A percentile compares a stretch with the other conserved stretches of the same genome.
Evolutionary conservation across 768 basidiomycete genomes (phyloP).

Genomic region (Rhodotorula graminis): DNA sequence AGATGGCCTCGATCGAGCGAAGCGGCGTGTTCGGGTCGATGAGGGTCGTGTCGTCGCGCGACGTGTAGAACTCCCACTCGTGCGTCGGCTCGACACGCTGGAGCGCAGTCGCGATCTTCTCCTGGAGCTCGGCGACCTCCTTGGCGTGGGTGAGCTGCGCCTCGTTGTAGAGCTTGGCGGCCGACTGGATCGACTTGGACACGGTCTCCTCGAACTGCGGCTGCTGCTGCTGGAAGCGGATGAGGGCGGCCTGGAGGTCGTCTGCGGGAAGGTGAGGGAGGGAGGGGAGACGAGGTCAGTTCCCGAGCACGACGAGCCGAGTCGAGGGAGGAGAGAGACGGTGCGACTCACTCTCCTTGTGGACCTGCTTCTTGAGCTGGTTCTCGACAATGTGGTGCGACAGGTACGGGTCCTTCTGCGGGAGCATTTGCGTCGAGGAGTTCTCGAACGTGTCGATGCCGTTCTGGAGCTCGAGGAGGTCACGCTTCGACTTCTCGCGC

Average conservation of each 20-base stretch:
- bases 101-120: conserved; percentile 20
- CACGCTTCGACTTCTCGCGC: conserved; percentile 23
- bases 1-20: conserved; percentile 35
- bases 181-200: conserved; percentile 22
- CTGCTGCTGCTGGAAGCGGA: conserved; percentile 42
- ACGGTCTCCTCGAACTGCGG: conserved; percentile 32
- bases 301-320: no score
- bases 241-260: conserved; percentile 40
- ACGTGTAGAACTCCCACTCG: conserved; percentile 31
- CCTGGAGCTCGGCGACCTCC: conserved; percentile 25
- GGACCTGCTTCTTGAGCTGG: conserved; percentile 54
- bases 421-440: conserved; percentile 28
- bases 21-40: conserved; percentile 38
- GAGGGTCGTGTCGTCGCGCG: conserved; percentile 15
- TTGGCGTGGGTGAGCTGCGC: conserved; percentile 13
- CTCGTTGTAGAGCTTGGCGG: conserved; percentile 29
- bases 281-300: background rate
- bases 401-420: conserved; percentile 39
- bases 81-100: conserved; percentile 31
- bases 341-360: conserved; percentile 32
- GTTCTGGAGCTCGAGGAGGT: conserved; percentile 31
- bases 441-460: conserved; percentile 40
- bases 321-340: background rate
- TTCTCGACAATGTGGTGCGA: conserved; percentile 43
- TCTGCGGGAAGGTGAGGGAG: background rate